phyloP scores from a whole-genome alignment of 345 rosid species.

The Arabis hirsuta region DNA sequence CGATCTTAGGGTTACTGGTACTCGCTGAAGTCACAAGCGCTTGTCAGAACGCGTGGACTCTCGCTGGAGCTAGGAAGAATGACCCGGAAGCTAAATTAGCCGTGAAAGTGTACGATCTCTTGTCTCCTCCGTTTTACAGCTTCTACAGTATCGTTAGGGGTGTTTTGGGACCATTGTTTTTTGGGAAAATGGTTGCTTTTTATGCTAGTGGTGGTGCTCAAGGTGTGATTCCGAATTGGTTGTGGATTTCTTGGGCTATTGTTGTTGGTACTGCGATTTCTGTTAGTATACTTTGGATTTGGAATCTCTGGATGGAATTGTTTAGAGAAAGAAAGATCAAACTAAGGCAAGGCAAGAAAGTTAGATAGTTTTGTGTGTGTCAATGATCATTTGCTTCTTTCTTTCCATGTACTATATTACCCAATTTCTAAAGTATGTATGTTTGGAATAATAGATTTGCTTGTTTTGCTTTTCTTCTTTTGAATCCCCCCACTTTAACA shows the following conservation, averaged over 20 bases:
- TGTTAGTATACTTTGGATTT: slow-evolving; percentile 84
- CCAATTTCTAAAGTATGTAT: background rate
- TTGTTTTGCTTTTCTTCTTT: background rate
- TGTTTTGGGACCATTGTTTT: slow-evolving; percentile 64
- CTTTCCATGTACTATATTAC: slow-evolving; percentile 27
- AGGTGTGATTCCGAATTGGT: slow-evolving; percentile 70
- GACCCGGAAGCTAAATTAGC: slow-evolving; percentile 58
- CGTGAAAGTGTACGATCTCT: slow-evolving; percentile 51
- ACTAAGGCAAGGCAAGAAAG: slow-evolving; percentile 54
- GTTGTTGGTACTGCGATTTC: slow-evolving; percentile 70
- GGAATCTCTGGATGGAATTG: slow-evolving; percentile 75
- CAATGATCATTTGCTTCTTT: background rate
- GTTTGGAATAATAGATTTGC: slow-evolving; percentile 22
- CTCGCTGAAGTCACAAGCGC: slow-evolving; percentile 91
- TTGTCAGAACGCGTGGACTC: slow-evolving; percentile 92
- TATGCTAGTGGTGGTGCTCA: slow-evolving; percentile 60
- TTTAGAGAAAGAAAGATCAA: slow-evolving; percentile 53
- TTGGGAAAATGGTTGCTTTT: slow-evolving; percentile 62
- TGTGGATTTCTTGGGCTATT: slow-evolving; percentile 84
- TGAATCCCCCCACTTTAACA: too few species aligned
- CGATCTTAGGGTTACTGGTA: slow-evolving; percentile 62
- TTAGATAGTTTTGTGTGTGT: slow-evolving; percentile 41
- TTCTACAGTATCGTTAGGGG: slow-evolving; percentile 75
- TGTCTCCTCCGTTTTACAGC: slow-evolving; percentile 76
- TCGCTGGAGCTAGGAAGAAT: slow-evolving; percentile 60